Evolutionary conservation across 176 grass and related monocot genomes (phyloP).

Genomic region (Oryza brachyantha): DNA sequence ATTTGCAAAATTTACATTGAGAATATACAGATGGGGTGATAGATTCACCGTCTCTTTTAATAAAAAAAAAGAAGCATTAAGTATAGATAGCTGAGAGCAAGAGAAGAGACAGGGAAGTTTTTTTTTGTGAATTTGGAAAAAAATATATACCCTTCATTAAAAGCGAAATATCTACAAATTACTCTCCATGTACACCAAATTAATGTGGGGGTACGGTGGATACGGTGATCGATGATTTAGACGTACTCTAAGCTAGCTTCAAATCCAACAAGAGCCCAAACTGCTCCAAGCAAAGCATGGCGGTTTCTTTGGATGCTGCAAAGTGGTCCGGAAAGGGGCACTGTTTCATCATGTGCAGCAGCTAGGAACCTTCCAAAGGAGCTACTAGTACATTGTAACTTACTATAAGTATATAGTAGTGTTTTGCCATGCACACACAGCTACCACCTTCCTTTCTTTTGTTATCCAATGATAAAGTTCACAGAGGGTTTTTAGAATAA

Average conservation of each 20-base stretch:
- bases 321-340: slow-evolving; percentile 15
- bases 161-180: not conserved
- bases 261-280: not conserved
- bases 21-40: too few relatives aligned
- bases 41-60: too few relatives aligned
- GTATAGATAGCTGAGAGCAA: too few relatives aligned
- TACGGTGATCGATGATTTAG: not conserved
- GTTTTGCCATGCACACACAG: slow-evolving; percentile 4
- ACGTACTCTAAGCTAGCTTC: not conserved
- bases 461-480: not conserved
- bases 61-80: too few relatives aligned
- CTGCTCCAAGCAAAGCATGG: not conserved
- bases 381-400: not conserved
- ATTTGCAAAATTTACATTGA: too few relatives aligned
- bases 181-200: not conserved
- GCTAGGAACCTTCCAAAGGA: slow-evolving; percentile 16
- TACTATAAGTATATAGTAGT: not conserved
- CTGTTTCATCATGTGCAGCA: slow-evolving; percentile 26
- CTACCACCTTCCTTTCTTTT: not conserved
- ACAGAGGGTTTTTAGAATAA: not conserved
- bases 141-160: too few relatives aligned
- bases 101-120: too few relatives aligned
- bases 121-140: too few relatives aligned
- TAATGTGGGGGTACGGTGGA: not conserved
- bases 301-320: not conserved